Percentiles rank a stretch among this genome's conserved stretches.
Conservation (phyloP, 2,329 filamentous ascomycete species). For the Elsinoe ampelina region DNA sequence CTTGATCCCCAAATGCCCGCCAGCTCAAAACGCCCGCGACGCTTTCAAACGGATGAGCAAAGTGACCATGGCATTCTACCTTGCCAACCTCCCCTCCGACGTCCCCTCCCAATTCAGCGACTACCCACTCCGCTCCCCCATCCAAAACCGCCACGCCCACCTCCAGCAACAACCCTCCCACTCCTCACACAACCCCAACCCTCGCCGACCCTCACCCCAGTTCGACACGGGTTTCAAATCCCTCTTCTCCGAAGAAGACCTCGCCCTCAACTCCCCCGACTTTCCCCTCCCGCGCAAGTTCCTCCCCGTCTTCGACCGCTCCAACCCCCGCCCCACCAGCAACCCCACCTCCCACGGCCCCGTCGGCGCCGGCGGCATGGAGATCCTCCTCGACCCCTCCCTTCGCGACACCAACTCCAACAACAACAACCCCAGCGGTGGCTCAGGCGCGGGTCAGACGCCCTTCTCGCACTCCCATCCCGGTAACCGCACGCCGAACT, state of each 20-base stretch:
- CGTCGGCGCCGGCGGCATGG: not conserved
- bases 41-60: constrained; percentile 93
- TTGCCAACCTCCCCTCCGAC: constrained; percentile 27
- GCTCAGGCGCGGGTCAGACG: too few species aligned
- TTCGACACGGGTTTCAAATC: constrained; percentile 51
- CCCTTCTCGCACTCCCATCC: too few species aligned
- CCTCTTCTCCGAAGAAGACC: constrained; percentile 39
- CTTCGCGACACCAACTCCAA: not conserved
- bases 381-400: not conserved
- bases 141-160: constrained; percentile 7
- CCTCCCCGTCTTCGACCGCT: not conserved
- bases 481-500: not conserved
- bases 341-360: constrained; percentile 4
- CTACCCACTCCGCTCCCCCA: not conserved
- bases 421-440: not conserved
- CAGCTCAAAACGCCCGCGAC: constrained; percentile 87
- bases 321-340: not conserved
- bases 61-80: constrained; percentile 90
- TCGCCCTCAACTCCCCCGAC: constrained; percentile 26
- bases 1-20: constrained; percentile 87
- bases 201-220: constrained; percentile 38
- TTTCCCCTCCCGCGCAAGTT: constrained; percentile 17
- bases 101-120: not conserved
- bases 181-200: not conserved
- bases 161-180: constrained; percentile 11